Evolutionary conservation across 108 stramenopile genomes (phyloP), one percentile per base, ranked within the genome.

Genomic region (Conticribra guillardii): DNA sequence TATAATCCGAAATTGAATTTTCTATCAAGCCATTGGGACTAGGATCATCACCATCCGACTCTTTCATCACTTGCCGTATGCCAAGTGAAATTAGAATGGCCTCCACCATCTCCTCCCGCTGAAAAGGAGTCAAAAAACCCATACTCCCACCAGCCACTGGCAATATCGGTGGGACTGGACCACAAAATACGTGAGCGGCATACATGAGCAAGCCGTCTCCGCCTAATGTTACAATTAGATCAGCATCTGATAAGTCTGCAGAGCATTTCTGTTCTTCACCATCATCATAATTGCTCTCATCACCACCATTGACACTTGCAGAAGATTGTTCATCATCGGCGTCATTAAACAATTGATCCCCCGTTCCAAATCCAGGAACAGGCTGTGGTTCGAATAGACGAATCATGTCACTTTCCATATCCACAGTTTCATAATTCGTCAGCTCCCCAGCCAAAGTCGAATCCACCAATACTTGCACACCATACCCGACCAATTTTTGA

Each of bases 91-190:
- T 82, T 33, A 73, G 50, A 29, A 92, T 81, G 16, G 93, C 89
- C 62, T 90, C 88, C 49, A 85, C 64, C 85, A 91, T 90, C 78
- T 94, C 82, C 55, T 91, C 79, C 28, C 76, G 65, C 22, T 82
- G 57, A 76, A 98, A 98, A 5, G 93, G 89, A 14, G 97, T 96
- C 47, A 99, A 65, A 70, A 99, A 99, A 0, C 98, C 98, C 54
- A 99, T 70, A 65, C 86, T 88, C 24, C 98, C 98, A 18, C 95
- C 90, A 0, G 93, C 89, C 5, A 99, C 83, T 0, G 89, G 89
- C 51, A 98, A 56, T 28, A 97, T 85, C 2, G 98, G 98, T 2
- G 95, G 95, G 26, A 84, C 71, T 5, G 95, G 84, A 29, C 88
- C 88, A 30, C 57, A 73, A 46, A 86, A 86, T 8, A 75, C 44